phyloP scores from a whole-genome alignment of 208 protist genomes.

The Sergeia podlipaevii region DNA sequence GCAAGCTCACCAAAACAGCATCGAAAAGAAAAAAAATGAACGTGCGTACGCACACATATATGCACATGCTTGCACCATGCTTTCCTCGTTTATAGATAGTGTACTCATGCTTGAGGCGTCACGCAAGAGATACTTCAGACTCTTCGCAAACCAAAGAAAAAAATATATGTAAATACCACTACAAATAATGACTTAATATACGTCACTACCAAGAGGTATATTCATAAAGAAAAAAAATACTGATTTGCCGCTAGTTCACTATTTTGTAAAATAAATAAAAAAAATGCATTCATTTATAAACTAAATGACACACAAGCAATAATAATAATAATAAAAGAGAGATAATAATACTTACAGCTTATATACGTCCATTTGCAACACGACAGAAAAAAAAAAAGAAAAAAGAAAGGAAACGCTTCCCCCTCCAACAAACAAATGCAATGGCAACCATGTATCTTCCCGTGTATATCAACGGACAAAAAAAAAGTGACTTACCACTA shows the following conservation, averaged over 20 bases:
- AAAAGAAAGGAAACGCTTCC: background rate
- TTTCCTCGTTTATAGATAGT: too few relatives aligned
- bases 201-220: too few relatives aligned
- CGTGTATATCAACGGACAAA: too few relatives aligned
- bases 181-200: too few relatives aligned
- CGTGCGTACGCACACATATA: too few relatives aligned
- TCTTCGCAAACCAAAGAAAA: background rate
- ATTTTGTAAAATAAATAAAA: conserved; percentile 1
- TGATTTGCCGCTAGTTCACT: background rate
- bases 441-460: background rate
- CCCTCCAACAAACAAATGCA: background rate
- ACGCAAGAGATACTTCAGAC: too few relatives aligned
- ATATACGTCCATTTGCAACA: background rate
- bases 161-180: conserved; percentile 10
- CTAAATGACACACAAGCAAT: conserved; percentile 4
- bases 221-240: conserved; percentile 11
- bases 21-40: too few relatives aligned
- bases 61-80: too few relatives aligned
- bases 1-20: too few relatives aligned
- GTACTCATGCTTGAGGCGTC: too few relatives aligned
- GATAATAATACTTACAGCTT: background rate
- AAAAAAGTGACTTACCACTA: conserved; percentile 3
- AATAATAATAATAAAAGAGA: conserved; percentile 1
- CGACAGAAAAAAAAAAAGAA: conserved; percentile 2
- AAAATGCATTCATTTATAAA: background rate